Conservation (phyloP, 352 stramenopile species). For the Globisporangium alternatum region DNA sequence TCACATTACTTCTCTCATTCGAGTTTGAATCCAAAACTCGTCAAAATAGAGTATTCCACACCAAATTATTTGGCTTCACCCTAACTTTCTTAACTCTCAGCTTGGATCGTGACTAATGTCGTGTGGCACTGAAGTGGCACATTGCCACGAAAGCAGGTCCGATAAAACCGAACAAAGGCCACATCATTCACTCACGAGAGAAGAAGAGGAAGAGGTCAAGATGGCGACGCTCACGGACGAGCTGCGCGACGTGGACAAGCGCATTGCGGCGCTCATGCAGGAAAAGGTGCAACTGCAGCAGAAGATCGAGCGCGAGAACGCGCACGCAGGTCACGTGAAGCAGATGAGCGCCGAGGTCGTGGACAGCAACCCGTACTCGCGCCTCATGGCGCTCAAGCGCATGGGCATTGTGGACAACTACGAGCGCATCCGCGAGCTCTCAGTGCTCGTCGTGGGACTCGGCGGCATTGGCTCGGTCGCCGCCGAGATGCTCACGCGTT, state of each 20-base stretch:
- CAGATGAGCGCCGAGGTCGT: conserved; percentile 80
- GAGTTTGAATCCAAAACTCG: no score
- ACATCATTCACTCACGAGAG: neutral
- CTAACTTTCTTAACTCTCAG: no score
- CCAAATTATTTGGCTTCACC: no score
- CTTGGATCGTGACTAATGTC: neutral
- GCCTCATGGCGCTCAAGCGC: conserved; percentile 87
- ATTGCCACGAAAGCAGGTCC: conserved; percentile 4
- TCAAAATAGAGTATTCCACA: no score
- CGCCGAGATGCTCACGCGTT: conserved; percentile 89
- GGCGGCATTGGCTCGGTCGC: conserved; percentile 86
- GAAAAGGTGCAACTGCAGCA: conserved; percentile 58
- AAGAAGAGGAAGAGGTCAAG: conserved; percentile 13
- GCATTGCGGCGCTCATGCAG: conserved; percentile 75
- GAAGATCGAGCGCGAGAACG: conserved; percentile 44
- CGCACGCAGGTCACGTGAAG: conserved; percentile 26
- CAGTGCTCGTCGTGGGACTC: conserved; percentile 80
- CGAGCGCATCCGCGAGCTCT: conserved; percentile 79
- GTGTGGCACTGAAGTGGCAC: neutral
- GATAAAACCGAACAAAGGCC: neutral
- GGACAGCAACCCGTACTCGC: conserved; percentile 87
- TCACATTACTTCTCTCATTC: no score
- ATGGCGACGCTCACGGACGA: conserved; percentile 31
- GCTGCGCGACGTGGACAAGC: conserved; percentile 61
- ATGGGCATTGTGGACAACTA: conserved; percentile 91